These are phyloP conservation scores for Aspergillus ochraceus DNA, from an alignment of 2,329 filamentous ascomycete genomes.

Conservation along the genomic window DNA sequence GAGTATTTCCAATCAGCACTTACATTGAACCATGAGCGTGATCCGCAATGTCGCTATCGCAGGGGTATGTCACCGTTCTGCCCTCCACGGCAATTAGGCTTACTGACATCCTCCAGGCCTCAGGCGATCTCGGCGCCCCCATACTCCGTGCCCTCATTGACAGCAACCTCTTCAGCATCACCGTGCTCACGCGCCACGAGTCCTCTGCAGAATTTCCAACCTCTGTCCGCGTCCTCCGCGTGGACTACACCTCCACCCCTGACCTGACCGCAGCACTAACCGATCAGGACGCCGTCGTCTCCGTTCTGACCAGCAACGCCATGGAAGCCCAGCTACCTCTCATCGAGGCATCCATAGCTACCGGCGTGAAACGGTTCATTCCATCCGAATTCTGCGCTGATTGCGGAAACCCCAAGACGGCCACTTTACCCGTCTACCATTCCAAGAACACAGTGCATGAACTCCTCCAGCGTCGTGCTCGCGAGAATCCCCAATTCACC, in stretches of 20 bases:
- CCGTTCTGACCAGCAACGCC: neutral
- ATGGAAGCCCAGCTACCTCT: neutral
- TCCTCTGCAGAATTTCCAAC: neutral
- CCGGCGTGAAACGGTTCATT: neutral
- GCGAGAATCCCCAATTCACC: neutral
- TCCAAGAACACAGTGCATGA: neutral
- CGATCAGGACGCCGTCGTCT: conserved; percentile 1
- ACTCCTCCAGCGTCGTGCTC: neutral
- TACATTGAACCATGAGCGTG: neutral
- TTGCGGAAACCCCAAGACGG: neutral
- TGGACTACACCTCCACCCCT: neutral
- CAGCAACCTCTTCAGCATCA: neutral
- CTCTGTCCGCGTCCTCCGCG: neutral
- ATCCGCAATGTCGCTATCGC: conserved; percentile 1
- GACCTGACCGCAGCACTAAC: neutral
- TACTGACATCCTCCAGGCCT: neutral
- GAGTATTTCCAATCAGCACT: neutral
- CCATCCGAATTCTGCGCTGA: conserved; percentile 2
- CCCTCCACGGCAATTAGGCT: neutral
- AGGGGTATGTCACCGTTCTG: neutral
- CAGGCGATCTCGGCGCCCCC: neutral
- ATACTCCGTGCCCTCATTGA: neutral
- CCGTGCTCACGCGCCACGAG: neutral
- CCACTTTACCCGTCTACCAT: neutral
- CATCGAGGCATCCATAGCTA: neutral